Base-by-base conservation (phyloP, 1,284 basidiomycete genomes). In the Mycosarcoma mackinlayi region DNA sequence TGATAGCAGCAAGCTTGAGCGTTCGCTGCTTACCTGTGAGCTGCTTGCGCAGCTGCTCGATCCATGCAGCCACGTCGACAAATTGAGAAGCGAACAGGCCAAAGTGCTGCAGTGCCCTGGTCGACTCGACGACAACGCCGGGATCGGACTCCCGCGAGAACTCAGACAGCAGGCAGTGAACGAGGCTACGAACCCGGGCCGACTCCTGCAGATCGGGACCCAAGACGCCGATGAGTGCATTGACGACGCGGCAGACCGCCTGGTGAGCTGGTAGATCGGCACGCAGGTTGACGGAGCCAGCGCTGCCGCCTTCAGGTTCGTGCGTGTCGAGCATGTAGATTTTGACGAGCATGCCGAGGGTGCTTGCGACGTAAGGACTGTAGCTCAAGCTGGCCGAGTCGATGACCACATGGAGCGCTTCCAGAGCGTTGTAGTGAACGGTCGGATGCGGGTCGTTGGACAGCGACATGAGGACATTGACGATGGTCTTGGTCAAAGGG, bases 141-240 rank as follows among this genome's bases (percentile, higher is more conserved):
- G 95, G 92, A 74, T 97, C 93, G 3, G 49, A 33, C 79, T 98
- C 94, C 35, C 87, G 84, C 3, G 89, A 89, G 76, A 98, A 92
- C 77, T 94, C 91, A 64, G 89, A 88, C 1, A 98, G 90, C 8
- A 98, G 87, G 73, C 92, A 89, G 52, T 95, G 87, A 18, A 97
- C 88, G 13, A 97, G 85, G 3, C 88, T 88, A 28, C 93, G 87
- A 0, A 93, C 91, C n/a, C 90, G 87, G 3, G 59, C 49, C 1
- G 91, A 91, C 68, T 97, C 95, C 77, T 93, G 91, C 52, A 99
- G 89, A 78, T 98, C 96, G 0, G 96, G 95, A 1, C 96, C 96
- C 39, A 98, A 87, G 4, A 98, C 92, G 25, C 91, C 93, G 65
- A 97, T 92, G 37, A 97, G 87, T 0, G 94, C 93, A 79, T 96